Conservation (phyloP, 208 protist species). For the Leptomonas seymouri region DNA sequence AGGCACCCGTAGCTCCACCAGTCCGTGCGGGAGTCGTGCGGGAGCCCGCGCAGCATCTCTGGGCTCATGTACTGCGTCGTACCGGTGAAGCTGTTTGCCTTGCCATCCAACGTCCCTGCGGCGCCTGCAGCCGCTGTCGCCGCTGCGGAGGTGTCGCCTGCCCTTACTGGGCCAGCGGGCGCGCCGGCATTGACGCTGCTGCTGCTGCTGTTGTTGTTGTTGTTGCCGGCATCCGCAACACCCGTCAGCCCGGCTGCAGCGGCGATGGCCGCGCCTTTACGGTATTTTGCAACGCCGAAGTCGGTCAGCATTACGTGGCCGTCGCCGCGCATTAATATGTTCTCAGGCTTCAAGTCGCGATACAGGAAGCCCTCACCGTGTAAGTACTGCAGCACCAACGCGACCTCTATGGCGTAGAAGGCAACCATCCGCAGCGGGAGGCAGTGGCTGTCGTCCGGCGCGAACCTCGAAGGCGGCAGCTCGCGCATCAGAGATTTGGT, state of each 20-base stretch:
- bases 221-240: too few relatives aligned
- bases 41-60: constrained; percentile 86
- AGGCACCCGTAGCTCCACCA: constrained; percentile 97
- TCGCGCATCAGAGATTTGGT: constrained; percentile 20
- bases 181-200: neutral
- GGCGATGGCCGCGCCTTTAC: constrained; percentile 50
- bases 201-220: constrained; percentile 18
- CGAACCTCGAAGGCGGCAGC: constrained; percentile 27
- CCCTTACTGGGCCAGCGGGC: too few relatives aligned
- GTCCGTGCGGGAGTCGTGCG: constrained; percentile 92
- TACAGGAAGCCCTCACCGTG: constrained; percentile 91
- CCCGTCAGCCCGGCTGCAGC: constrained; percentile 3
- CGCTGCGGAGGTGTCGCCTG: neutral
- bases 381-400: constrained; percentile 88
- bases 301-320: constrained; percentile 95
- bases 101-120: too few relatives aligned
- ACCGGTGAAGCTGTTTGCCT: constrained; percentile 91
- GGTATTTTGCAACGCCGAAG: constrained; percentile 95
- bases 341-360: constrained; percentile 95
- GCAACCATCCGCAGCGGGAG: constrained; percentile 78
- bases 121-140: too few relatives aligned
- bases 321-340: constrained; percentile 90
- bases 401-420: constrained; percentile 92
- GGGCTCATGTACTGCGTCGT: constrained; percentile 96
- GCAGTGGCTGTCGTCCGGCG: constrained; percentile 48